Evolutionary conservation across 2,329 filamentous ascomycete species (phyloP).

Genomic region (Rasamsonia emersonii): DNA sequence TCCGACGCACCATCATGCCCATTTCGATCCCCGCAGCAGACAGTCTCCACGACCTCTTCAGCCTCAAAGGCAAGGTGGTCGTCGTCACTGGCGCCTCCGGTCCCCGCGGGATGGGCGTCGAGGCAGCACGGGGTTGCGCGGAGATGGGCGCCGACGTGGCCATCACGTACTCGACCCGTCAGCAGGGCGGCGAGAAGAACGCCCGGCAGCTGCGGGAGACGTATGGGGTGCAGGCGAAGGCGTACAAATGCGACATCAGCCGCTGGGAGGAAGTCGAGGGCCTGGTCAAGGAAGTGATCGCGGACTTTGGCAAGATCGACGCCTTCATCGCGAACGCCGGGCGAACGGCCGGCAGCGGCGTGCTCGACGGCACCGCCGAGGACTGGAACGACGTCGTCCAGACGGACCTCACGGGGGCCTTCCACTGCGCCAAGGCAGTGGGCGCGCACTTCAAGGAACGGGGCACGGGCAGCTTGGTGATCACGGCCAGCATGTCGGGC

Average conservation of each 20-base stretch:
- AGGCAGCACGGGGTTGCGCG: constrained; percentile 56
- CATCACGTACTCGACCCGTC: constrained; percentile 58
- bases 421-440: constrained; percentile 82
- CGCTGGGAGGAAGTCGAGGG: constrained; percentile 48
- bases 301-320: constrained; percentile 63
- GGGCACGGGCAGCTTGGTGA: constrained; percentile 55
- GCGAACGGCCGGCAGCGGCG: constrained; percentile 58
- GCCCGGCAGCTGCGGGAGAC: constrained; percentile 51
- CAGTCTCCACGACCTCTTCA: constrained; percentile 34
- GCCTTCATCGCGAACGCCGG: constrained; percentile 63
- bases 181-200: constrained; percentile 57
- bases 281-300: constrained; percentile 51
- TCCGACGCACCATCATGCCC: constrained; percentile 29
- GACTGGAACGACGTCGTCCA: constrained; percentile 72
- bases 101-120: constrained; percentile 59
- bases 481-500: constrained; percentile 56
- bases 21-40: constrained; percentile 27
- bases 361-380: constrained; percentile 60
- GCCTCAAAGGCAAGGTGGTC: constrained; percentile 40
- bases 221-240: constrained; percentile 58
- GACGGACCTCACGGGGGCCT: constrained; percentile 77
- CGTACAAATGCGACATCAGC: constrained; percentile 57
- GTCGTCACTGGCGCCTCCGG: constrained; percentile 45
- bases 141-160: constrained; percentile 57
- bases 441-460: constrained; percentile 66